A percentile compares a stretch with the other conserved stretches of the same genome.
Conservation (phyloP, 495 filamentous ascomycete species). For the Achaetomiella virescens region DNA sequence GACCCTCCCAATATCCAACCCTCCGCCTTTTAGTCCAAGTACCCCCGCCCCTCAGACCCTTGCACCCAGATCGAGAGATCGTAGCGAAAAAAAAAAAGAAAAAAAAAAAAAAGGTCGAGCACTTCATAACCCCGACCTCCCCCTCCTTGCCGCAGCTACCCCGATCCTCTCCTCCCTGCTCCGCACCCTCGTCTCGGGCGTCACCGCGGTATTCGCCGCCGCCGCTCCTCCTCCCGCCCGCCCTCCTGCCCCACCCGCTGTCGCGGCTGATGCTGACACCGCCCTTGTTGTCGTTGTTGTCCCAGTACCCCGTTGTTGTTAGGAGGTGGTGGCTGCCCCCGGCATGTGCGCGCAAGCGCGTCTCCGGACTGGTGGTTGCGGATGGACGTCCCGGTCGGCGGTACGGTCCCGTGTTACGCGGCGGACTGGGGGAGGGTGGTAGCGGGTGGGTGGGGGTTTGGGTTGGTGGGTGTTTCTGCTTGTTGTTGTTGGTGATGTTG, state of each 20-base stretch:
- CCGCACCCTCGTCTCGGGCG: conserved; percentile 27
- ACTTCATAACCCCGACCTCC: conserved; percentile 7
- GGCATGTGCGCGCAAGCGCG: neutral
- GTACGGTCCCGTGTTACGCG: neutral
- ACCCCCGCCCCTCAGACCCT: no score
- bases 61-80: no score
- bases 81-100: neutral
- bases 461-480: conserved; percentile 5
- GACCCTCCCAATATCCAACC: no score
- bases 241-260: neutral
- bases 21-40: no score
- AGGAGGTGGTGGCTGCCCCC: neutral
- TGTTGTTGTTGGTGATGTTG: neutral
- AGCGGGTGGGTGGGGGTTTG: neutral
- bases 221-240: conserved; percentile 2
- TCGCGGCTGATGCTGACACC: neutral
- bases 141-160: conserved; percentile 19
- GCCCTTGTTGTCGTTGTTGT: neutral
- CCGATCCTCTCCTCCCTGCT: conserved; percentile 35
- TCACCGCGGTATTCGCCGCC: conserved; percentile 13
- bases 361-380: neutral
- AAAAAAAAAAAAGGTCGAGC: neutral
- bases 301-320: no score
- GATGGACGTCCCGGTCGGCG: neutral
- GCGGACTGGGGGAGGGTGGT: neutral